phyloP scores from a whole-genome alignment of 306 rosid genomes.

The Carpinus viminea region DNA sequence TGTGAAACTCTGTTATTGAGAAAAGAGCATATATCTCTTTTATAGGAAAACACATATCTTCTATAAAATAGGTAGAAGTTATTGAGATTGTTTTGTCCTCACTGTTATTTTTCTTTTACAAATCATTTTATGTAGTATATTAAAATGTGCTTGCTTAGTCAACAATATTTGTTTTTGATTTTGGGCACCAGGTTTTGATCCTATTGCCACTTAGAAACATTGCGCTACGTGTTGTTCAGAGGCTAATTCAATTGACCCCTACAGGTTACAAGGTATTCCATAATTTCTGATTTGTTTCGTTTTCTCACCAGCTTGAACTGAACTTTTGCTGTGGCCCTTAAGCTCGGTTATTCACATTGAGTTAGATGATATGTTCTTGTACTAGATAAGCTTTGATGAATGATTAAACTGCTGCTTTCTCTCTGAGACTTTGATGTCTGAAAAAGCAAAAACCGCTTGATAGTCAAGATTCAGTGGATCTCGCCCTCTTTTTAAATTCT shows the following conservation, averaged over 20 bases:
- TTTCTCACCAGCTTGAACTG: conserved; percentile 11
- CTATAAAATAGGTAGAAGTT: not conserved
- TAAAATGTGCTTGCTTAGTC: not conserved
- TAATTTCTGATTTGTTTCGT: not conserved
- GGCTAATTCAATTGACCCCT: conserved; percentile 82
- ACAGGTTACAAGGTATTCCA: conserved; percentile 65
- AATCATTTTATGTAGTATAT: not conserved
- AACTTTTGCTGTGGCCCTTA: not conserved
- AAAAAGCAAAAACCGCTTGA: not conserved
- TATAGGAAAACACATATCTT: not conserved
- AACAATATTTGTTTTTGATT: conserved; percentile 6
- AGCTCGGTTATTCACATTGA: not conserved
- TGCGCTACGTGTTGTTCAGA: conserved; percentile 70
- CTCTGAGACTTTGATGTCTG: not conserved
- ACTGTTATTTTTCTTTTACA: not conserved
- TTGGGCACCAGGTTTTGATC: conserved; percentile 68
- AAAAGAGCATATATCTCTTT: not conserved
- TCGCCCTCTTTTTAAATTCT: not conserved
- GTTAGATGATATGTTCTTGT: not conserved
- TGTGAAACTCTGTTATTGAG: not conserved
- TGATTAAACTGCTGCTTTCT: not conserved
- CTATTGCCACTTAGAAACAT: conserved; percentile 76
- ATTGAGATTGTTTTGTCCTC: not conserved
- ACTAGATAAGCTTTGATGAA: not conserved
- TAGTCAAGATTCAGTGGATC: not conserved